Evolutionary conservation across 225 moss, liverwort and hornwort genomes (phyloP), one percentile per base, ranked within the genome.

Genomic region (Polytrichum commune): DNA sequence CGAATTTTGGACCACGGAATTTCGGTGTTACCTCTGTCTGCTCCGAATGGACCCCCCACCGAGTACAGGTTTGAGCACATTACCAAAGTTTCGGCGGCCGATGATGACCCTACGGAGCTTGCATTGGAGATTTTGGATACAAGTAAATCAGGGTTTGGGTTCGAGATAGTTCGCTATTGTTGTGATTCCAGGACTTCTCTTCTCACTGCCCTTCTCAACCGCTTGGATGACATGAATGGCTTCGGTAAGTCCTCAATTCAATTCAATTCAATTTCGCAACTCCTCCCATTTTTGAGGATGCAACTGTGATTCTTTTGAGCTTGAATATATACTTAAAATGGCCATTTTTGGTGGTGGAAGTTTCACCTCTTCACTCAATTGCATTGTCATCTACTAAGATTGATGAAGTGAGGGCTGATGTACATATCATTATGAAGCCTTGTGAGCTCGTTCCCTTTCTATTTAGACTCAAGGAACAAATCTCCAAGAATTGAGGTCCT

Each of bases 1-100:
- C 82, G 88, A 72, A 76, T 88, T 58, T 56, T 77, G 13, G 82
- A 85, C 24, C 68, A 82, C 53, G 72, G 77, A 57, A 63, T 88
- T 46, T 75, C 88, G 4, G 66, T 82, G 27, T 62, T 24, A 62
- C 60, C 82, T 53, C 62, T 88, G 66, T 73, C 65, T 19, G 66
- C 78, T 5, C 80, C 78, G 18, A 80, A 74, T 76, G 85, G 71
- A 7, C 29, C 38, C 5, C 29, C 78, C 3, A 30, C 73, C 54
- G 85, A 88, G 71, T 88, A 78, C 73, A 82, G 67, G 54, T 85
- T 88, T 27, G 85, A 80, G 71, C 82, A 82, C 62, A 85, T 88
- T 57, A 22, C 79, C 0, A 88, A 82, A 64, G 82, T 78, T 1
- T 63, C 66, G 54, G 73, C 85, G 5, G 74, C 75, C n/a, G 82